Evolutionary conservation across 1,284 basidiomycete genomes (phyloP).

Genomic region (Pseudozyma flocculosa): DNA sequence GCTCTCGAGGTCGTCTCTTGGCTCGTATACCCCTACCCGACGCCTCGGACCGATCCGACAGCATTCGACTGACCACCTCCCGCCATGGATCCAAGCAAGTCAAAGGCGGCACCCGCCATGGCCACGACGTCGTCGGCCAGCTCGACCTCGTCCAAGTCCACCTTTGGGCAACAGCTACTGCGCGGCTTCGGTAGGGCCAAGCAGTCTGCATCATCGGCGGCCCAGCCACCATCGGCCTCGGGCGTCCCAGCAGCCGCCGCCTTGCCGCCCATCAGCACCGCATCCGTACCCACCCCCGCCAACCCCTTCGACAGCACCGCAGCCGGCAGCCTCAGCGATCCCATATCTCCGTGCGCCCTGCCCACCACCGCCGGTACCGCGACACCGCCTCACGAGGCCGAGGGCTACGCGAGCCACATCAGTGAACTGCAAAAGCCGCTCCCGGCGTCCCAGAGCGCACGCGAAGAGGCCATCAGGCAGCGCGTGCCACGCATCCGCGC

Average conservation of each 20-base stretch:
- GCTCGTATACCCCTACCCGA: too few species aligned
- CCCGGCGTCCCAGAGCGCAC: slow-evolving; percentile 18
- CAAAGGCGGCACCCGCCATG: slow-evolving; percentile 2
- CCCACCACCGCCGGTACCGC: not conserved
- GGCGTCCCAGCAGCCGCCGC: slow-evolving; percentile 17
- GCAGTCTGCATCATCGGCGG: slow-evolving; percentile 6
- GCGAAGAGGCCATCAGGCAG: slow-evolving; percentile 28
- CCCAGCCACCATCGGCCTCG: slow-evolving; percentile 5
- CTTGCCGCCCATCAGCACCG: slow-evolving; percentile 24
- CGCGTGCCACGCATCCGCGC: slow-evolving; percentile 25
- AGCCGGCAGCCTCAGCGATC: slow-evolving; percentile 13
- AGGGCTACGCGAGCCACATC: slow-evolving; percentile 19
- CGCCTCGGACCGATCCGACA: too few species aligned
- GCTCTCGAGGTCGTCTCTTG: too few species aligned
- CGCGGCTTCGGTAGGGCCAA: slow-evolving; percentile 23
- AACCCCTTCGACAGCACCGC: slow-evolving; percentile 9
- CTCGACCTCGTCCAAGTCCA: slow-evolving; percentile 19
- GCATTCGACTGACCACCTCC: too few species aligned
- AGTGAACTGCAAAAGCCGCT: slow-evolving; percentile 28
- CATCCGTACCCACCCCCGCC: slow-evolving; percentile 13
- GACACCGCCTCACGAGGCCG: not conserved
- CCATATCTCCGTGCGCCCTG: slow-evolving; percentile 27
- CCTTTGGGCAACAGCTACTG: slow-evolving; percentile 29
- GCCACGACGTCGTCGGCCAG: slow-evolving; percentile 5
- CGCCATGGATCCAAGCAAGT: too few species aligned